These are phyloP conservation scores for Trichoderma koningiopsis DNA, from an alignment of 2,329 filamentous ascomycete genomes.

Conservation along the genomic window DNA sequence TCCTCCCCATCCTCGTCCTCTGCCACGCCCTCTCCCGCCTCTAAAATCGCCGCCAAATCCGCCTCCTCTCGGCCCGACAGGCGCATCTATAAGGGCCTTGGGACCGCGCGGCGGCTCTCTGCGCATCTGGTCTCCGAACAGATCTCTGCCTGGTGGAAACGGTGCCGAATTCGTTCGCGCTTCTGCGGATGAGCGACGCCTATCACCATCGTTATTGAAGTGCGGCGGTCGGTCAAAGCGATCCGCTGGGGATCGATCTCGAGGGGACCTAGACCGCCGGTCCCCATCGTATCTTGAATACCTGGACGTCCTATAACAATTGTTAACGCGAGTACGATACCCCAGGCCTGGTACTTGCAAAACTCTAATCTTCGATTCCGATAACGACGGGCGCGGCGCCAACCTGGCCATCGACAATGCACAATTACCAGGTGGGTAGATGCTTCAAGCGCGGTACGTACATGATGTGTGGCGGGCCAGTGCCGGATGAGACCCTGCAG, in stretches of 20 bases:
- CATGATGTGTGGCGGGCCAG: slow-evolving; percentile 32
- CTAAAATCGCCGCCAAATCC: slow-evolving; percentile 67
- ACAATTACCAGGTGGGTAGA: neutral
- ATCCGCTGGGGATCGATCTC: slow-evolving; percentile 67
- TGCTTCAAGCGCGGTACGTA: slow-evolving; percentile 27
- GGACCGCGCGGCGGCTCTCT: slow-evolving; percentile 80
- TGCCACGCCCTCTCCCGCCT: slow-evolving; percentile 53
- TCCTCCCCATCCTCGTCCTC: slow-evolving; percentile 57
- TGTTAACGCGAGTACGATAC: slow-evolving; percentile 18
- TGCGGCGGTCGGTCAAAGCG: slow-evolving; percentile 60
- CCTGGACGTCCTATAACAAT: slow-evolving; percentile 52
- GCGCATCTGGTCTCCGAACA: slow-evolving; percentile 56
- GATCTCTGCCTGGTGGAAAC: slow-evolving; percentile 64
- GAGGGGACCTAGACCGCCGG: slow-evolving; percentile 64
- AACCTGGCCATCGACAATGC: neutral
- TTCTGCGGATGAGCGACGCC: slow-evolving; percentile 67
- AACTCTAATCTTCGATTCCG: neutral
- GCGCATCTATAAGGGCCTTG: slow-evolving; percentile 72
- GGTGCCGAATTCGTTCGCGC: slow-evolving; percentile 56
- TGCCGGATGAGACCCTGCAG: slow-evolving; percentile 28
- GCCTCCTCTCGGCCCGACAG: slow-evolving; percentile 68
- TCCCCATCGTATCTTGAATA: slow-evolving; percentile 65
- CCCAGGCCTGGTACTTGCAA: slow-evolving; percentile 8
- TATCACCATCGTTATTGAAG: slow-evolving; percentile 62
- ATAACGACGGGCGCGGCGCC: neutral